phyloP scores from a whole-genome alignment of 352 stramenopile species.

The Peronospora destructor region DNA sequence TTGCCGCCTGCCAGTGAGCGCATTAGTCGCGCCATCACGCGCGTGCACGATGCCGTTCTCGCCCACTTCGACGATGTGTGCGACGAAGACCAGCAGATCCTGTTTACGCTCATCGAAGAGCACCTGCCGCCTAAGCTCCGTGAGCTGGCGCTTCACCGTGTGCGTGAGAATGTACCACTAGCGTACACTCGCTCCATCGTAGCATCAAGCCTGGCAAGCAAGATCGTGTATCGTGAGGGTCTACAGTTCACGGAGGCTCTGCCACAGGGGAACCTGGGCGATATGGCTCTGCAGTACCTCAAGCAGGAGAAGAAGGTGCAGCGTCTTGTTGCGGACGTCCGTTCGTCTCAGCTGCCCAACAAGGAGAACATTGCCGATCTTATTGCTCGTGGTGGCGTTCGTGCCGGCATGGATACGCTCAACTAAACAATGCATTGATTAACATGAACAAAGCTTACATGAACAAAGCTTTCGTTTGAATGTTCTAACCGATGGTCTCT shows the following conservation, averaged over 20 bases:
- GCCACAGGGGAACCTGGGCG: slow-evolving; percentile 85
- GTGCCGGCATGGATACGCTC: slow-evolving; percentile 52
- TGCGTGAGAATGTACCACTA: slow-evolving; percentile 88
- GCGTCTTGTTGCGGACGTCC: slow-evolving; percentile 69
- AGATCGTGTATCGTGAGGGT: slow-evolving; percentile 98
- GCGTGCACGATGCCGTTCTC: slow-evolving; percentile 91
- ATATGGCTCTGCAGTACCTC: slow-evolving; percentile 91
- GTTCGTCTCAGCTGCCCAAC: slow-evolving; percentile 39
- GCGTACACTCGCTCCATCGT: slow-evolving; percentile 97
- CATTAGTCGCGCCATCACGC: slow-evolving; percentile 94
- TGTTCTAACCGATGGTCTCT: too few relatives aligned
- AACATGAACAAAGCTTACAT: slow-evolving; percentile 6
- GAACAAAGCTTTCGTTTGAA: too few relatives aligned
- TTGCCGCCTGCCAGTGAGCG: slow-evolving; percentile 91
- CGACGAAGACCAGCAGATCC: slow-evolving; percentile 65
- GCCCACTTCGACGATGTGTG: slow-evolving; percentile 89
- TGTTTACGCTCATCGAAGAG: slow-evolving; percentile 84
- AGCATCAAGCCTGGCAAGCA: slow-evolving; percentile 91
- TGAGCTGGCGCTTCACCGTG: slow-evolving; percentile 89
- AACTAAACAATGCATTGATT: slow-evolving; percentile 22
- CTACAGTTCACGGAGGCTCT: slow-evolving; percentile 93
- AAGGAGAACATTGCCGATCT: slow-evolving; percentile 70
- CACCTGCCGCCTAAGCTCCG: slow-evolving; percentile 93
- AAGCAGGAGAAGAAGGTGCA: slow-evolving; percentile 93
- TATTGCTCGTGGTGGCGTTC: slow-evolving; percentile 64